phyloP scores from a whole-genome alignment of 1,139 yeast species.

The Zygosaccharomyces sapae region DNA sequence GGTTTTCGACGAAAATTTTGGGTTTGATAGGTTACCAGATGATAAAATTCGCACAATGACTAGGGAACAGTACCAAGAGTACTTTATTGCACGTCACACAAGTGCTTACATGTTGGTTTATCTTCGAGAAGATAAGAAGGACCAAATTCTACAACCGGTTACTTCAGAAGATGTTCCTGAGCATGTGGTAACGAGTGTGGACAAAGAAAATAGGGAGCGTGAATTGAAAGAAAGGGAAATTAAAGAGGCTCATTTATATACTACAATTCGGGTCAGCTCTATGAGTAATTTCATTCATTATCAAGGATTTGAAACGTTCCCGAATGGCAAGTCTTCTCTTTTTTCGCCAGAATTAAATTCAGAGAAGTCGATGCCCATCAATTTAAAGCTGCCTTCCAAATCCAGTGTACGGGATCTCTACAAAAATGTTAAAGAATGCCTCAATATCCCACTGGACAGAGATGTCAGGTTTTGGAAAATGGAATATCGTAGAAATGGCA shows the following conservation, averaged over 20 bases:
- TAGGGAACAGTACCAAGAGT: slow-evolving; percentile 58
- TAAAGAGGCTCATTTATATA: slow-evolving; percentile 76
- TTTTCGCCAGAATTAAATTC: slow-evolving; percentile 49
- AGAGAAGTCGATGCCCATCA: slow-evolving; percentile 48
- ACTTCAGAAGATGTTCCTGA: slow-evolving; percentile 60
- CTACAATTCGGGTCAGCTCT: slow-evolving; percentile 55
- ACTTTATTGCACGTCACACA: slow-evolving; percentile 70
- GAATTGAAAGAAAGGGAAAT: slow-evolving; percentile 56
- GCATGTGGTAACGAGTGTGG: slow-evolving; percentile 64
- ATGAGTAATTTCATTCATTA: slow-evolving; percentile 51
- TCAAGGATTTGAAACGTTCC: slow-evolving; percentile 74
- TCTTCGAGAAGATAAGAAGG: slow-evolving; percentile 60
- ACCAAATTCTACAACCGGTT: slow-evolving; percentile 55
- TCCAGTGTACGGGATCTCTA: slow-evolving; percentile 51
- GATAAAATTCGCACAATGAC: slow-evolving; percentile 48
- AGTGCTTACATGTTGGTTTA: slow-evolving; percentile 97
- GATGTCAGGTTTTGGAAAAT: slow-evolving; percentile 61
- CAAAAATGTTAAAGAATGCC: slow-evolving; percentile 45
- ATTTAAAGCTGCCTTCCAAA: slow-evolving; percentile 55
- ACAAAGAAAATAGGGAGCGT: slow-evolving; percentile 55
- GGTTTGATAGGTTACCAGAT: slow-evolving; percentile 59
- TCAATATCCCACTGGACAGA: slow-evolving; percentile 39
- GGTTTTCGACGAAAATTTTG: slow-evolving; percentile 90
- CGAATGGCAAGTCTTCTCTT: slow-evolving; percentile 45
- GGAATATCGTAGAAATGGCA: slow-evolving; percentile 67